Conservation (phyloP, 495 filamentous ascomycete genomes). For the Penicillium chermesinum region DNA sequence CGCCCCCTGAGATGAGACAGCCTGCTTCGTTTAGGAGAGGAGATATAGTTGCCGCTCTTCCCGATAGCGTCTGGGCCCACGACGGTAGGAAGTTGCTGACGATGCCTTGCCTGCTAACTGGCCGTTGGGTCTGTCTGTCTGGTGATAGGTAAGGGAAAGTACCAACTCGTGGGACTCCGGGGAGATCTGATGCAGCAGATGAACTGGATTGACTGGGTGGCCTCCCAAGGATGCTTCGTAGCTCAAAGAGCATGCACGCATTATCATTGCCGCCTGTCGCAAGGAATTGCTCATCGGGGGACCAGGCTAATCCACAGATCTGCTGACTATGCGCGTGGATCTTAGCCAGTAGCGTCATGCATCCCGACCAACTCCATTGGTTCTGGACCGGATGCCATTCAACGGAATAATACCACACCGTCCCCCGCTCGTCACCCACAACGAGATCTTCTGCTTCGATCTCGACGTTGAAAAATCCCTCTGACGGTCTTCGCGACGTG, state of each 20-base stretch:
- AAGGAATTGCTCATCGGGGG: slow-evolving; percentile 66
- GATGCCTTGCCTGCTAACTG: slow-evolving; percentile 20
- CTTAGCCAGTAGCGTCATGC: slow-evolving; percentile 70
- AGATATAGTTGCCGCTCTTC: slow-evolving; percentile 14
- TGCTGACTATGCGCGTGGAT: slow-evolving; percentile 82
- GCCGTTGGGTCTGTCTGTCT: slow-evolving; percentile 9
- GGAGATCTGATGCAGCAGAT: slow-evolving; percentile 2
- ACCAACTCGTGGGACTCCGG: slow-evolving; percentile 10
- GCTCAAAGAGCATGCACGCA: slow-evolving; percentile 73
- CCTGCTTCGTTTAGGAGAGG: slow-evolving; percentile 26
- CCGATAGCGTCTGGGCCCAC: slow-evolving; percentile 20
- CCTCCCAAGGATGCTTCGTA: slow-evolving; percentile 50
- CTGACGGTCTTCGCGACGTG: slow-evolving; percentile 37
- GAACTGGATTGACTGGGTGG: slow-evolving; percentile 6
- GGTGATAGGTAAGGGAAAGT: slow-evolving; percentile 19
- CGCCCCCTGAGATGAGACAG: slow-evolving; percentile 26
- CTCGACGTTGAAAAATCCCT: slow-evolving; percentile 27
- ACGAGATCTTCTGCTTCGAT: slow-evolving; percentile 67
- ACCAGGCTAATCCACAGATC: slow-evolving; percentile 91
- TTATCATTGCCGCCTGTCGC: slow-evolving; percentile 94
- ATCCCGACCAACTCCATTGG: slow-evolving; percentile 64
- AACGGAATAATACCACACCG: slow-evolving; percentile 81
- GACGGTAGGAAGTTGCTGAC: slow-evolving; percentile 27
- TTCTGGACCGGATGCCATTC: slow-evolving; percentile 65
- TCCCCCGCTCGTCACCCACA: slow-evolving; percentile 82